These are phyloP conservation scores for Malus hybrid DNA, from an alignment of 331 rosid genomes.

Conservation along the genomic window DNA sequence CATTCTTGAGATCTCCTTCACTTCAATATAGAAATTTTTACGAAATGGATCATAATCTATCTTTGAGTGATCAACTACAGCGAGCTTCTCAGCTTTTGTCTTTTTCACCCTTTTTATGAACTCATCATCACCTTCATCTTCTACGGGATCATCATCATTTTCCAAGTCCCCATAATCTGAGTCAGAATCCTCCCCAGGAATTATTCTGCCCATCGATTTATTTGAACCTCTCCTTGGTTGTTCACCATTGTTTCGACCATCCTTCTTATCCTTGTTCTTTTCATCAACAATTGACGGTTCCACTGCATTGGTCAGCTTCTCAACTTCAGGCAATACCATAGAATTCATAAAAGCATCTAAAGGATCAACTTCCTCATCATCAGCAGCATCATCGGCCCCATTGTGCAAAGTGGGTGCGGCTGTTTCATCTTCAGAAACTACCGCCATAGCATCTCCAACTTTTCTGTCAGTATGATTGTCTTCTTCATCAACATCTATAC, in stretches of 20 bases:
- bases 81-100: slow-evolving; percentile 91
- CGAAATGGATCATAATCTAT: slow-evolving; percentile 66
- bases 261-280: slow-evolving; percentile 41
- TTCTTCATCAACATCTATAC: slow-evolving; percentile 50
- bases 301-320: slow-evolving; percentile 47
- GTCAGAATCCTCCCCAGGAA: slow-evolving; percentile 96
- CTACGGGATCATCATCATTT: slow-evolving; percentile 45
- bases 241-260: slow-evolving; percentile 32
- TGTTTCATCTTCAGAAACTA: slow-evolving; percentile 33
- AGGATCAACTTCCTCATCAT: slow-evolving; percentile 68
- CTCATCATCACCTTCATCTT: slow-evolving; percentile 93
- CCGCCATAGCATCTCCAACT: slow-evolving; percentile 21
- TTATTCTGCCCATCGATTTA: slow-evolving; percentile 76
- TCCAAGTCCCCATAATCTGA: slow-evolving; percentile 73
- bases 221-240: slow-evolving; percentile 45
- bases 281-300: slow-evolving; percentile 25
- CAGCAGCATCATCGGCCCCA: slow-evolving; percentile 29
- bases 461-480: slow-evolving; percentile 30
- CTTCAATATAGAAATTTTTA: slow-evolving; percentile 73
- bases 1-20: slow-evolving; percentile 67
- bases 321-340: slow-evolving; percentile 83
- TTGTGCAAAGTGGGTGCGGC: slow-evolving; percentile 33
- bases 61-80: slow-evolving; percentile 91
- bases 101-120: slow-evolving; percentile 96
- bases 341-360: slow-evolving; percentile 88